Conservation (phyloP, 345 rosid species). For the Kernera saxatilis region DNA sequence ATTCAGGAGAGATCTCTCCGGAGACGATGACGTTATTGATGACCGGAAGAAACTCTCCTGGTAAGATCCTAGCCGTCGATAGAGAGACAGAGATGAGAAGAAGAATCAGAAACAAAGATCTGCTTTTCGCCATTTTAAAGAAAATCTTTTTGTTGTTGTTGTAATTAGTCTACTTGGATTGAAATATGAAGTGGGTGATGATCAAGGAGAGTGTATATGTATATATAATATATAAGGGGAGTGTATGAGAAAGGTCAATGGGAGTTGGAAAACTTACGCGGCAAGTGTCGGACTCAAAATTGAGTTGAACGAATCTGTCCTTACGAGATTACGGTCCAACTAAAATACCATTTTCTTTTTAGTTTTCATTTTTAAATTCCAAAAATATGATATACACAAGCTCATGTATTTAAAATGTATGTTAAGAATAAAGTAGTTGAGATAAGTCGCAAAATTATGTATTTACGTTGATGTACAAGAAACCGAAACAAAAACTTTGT, state of each 20-base stretch:
- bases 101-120: constrained; percentile 19
- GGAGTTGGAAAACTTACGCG: constrained; percentile 31
- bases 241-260: constrained; percentile 20
- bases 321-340: constrained; percentile 9
- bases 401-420: too few relatives aligned
- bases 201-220: not conserved
- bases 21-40: not conserved
- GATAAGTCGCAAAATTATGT: too few relatives aligned
- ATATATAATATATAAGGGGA: not conserved
- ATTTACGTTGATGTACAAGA: too few relatives aligned
- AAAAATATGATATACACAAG: not conserved
- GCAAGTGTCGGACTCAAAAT: constrained; percentile 17
- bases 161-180: not conserved
- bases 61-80: constrained; percentile 17
- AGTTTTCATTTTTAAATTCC: not conserved
- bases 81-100: constrained; percentile 11
- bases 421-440: too few relatives aligned
- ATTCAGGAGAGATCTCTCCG: constrained; percentile 12
- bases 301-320: not conserved
- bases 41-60: constrained; percentile 20
- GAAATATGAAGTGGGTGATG: constrained; percentile 18
- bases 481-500: too few relatives aligned
- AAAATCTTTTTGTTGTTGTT: not conserved
- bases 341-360: not conserved
- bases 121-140: not conserved